Evolutionary conservation across 2,329 filamentous ascomycete genomes (phyloP), one percentile per base, ranked within the genome.

Genomic region (Paracamarosporium sp.): DNA sequence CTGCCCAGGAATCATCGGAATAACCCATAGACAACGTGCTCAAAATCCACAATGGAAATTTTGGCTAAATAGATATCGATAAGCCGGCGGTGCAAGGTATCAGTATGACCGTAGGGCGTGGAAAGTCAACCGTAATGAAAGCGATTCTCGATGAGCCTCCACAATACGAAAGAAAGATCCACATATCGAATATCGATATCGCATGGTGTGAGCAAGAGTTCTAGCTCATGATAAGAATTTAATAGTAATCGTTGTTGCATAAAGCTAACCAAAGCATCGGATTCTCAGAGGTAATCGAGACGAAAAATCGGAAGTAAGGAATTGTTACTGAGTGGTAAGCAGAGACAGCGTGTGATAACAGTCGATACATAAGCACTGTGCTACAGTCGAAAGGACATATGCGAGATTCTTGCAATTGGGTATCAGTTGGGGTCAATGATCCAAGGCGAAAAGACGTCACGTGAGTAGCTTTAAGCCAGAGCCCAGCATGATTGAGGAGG

Each of bases 321-420:
- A 7, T 71, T 81, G 45, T 72, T 76, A 8, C 73, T 84, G 7
- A 81, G 79, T 62, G 81, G 81, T n/a, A 81, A 81, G 4, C 81
- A 84, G 59, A 79, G 77, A 50, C 79, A 82, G 57, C 74, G 81
- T n/a, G n/a, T n/a, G n/a, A n/a, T n/a, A n/a, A n/a, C n/a, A n/a
- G n/a, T n/a, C n/a, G n/a, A n/a, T n/a, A n/a, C n/a, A n/a, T n/a
- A n/a, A n/a, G n/a, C n/a, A n/a, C n/a, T n/a, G n/a, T n/a, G n/a
- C n/a, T n/a, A n/a, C n/a, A n/a, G n/a, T n/a, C n/a, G n/a, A n/a
- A n/a, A n/a, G n/a, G n/a, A n/a, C n/a, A n/a, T n/a, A n/a, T n/a
- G n/a, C n/a, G n/a, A n/a, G n/a, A n/a, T n/a, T n/a, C n/a, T n/a
- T n/a, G n/a, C n/a, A n/a, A n/a, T n/a, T n/a, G n/a, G n/a, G n/a